Evolutionary conservation across 495 filamentous ascomycete genomes (phyloP).

Genomic region (Podospora comata): DNA sequence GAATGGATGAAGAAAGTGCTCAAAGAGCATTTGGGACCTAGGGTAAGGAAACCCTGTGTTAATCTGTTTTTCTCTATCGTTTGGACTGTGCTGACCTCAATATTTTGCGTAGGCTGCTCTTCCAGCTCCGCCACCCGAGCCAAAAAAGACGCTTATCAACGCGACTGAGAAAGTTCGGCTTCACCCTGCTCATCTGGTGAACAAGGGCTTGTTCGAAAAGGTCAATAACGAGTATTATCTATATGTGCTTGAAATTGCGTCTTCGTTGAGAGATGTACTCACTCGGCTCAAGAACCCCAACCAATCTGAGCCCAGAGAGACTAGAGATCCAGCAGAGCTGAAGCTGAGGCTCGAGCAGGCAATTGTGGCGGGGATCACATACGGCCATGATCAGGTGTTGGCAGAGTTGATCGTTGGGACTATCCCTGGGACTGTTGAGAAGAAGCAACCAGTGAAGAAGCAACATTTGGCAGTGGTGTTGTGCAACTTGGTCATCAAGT

Average conservation of each 20-base stretch:
- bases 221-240: slow-evolving; percentile 16
- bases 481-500: slow-evolving; percentile 62
- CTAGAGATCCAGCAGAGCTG: slow-evolving; percentile 14
- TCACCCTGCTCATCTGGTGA: slow-evolving; percentile 24
- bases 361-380: slow-evolving; percentile 21
- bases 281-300: slow-evolving; percentile 8
- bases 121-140: slow-evolving; percentile 21
- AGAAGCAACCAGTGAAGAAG: neutral
- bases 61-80: neutral
- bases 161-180: slow-evolving; percentile 23
- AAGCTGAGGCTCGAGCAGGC: slow-evolving; percentile 23
- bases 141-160: slow-evolving; percentile 18
- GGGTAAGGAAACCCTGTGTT: neutral
- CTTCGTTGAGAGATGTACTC: slow-evolving; percentile 3
- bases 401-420: slow-evolving; percentile 44
- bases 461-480: slow-evolving; percentile 44
- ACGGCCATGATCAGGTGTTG: slow-evolving; percentile 33
- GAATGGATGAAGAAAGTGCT: slow-evolving; percentile 28
- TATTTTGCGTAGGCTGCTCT: slow-evolving; percentile 6
- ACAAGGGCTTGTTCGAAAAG: slow-evolving; percentile 7
- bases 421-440: slow-evolving; percentile 26
- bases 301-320: slow-evolving; percentile 2
- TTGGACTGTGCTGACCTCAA: neutral
- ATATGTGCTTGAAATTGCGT: slow-evolving; percentile 17
- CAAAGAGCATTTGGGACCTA: slow-evolving; percentile 10